Evolutionary conservation across 1,284 basidiomycete genomes (phyloP).

Genomic region (Moesziomyces sp.): DNA sequence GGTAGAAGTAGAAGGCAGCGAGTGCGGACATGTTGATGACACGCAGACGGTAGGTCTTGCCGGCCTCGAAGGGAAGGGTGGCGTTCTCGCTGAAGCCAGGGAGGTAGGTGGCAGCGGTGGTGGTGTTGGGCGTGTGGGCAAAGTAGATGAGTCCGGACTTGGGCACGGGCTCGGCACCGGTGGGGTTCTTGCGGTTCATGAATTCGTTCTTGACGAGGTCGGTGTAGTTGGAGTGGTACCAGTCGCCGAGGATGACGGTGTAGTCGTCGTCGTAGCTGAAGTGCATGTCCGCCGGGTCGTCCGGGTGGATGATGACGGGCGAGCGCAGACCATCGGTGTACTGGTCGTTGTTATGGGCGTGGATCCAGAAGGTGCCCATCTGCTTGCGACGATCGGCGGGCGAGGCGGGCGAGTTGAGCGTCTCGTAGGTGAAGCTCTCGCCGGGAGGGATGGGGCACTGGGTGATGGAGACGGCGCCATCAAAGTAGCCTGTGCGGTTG

Average conservation of each 20-base stretch:
- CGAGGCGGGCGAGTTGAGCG: conserved; percentile 43
- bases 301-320: conserved; percentile 66
- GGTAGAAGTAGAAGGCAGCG: conserved; percentile 55
- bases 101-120: conserved; percentile 43
- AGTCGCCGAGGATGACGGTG: conserved; percentile 84
- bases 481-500: conserved; percentile 57
- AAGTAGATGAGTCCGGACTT: conserved; percentile 85
- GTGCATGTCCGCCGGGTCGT: conserved; percentile 48
- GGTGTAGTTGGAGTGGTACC: conserved; percentile 70
- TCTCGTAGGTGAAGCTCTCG: conserved; percentile 52
- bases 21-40: conserved; percentile 71
- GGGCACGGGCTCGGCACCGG: conserved; percentile 61
- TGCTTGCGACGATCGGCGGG: conserved; percentile 41
- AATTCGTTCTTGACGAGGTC: conserved; percentile 71
- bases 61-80: conserved; percentile 73
- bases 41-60: conserved; percentile 72
- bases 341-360: conserved; percentile 62
- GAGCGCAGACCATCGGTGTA: conserved; percentile 63
- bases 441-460: conserved; percentile 66
- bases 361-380: conserved; percentile 71
- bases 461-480: conserved; percentile 60
- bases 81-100: conserved; percentile 79
- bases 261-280: conserved; percentile 89
- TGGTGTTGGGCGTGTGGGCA: conserved; percentile 73
- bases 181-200: conserved; percentile 73